Evolutionary conservation across 441 rosid genomes (phyloP), one percentile per base, ranked within the genome.

Genomic region (Erysimum pusillum): DNA sequence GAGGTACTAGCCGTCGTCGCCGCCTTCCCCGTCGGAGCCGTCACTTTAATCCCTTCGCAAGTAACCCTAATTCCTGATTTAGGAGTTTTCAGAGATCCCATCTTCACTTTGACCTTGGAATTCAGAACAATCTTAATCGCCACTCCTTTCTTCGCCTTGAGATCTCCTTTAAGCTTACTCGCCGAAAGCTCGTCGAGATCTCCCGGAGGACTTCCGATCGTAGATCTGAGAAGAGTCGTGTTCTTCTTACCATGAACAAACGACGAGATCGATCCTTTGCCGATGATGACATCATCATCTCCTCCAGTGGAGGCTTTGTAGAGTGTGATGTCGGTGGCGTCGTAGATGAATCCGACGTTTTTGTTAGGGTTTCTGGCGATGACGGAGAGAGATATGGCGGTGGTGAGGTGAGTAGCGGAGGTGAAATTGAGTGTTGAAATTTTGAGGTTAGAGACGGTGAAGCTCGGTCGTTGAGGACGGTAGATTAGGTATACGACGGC

Each of bases 381-480:
- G 61, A 96, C 80, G 76, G 85, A 79, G 84, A 93, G 82, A 49
- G 85, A 76, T 78, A 96, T 85, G 63, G 80, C 76, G 73, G 98
- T 84, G 79, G 46, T 34, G 67, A 95, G 83, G 52, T 39, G 83
- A 0, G 76, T 15, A 42, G 79, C 46, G 28, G 95, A 82, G 13
- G 96, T 87, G 82, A 93, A 48, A 62, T 90, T 91, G 44, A 93
- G 80, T 34, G 90, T 49, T 0, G 91, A 77, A 73, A 95, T 59
- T 68, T 81, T 86, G 80, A 93, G 73, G 13, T 86, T 79, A 45
- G 94, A 80, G 76, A 96, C 86, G 52, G 87, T 22, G 88, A 93
- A 96, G 65, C 78, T 58, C 0, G 98, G 99, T 38, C 86, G 91
- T 61, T 89, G 94, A 14, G 99, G 99, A 46, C 92, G 91, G 91